Base-by-base conservation (phyloP, 495 filamentous ascomycete genomes). In the Aspergillus wentii region DNA sequence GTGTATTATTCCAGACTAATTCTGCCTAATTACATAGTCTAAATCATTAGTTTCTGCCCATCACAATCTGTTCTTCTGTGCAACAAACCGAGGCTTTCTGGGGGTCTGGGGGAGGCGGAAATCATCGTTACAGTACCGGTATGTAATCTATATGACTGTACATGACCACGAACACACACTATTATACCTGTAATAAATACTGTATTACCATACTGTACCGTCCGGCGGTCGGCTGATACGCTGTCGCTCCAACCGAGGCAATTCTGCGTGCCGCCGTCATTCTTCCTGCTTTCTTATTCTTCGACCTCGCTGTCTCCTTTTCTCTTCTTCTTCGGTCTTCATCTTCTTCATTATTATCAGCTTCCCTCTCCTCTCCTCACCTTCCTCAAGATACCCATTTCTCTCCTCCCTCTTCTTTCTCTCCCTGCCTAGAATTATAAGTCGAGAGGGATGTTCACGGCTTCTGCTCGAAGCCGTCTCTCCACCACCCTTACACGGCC, bases 401-500 rank as follows among this genome's bases (percentile, higher is more conserved):
- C 40, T 26, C 26, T 35, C 43, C 34, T 30, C 40, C 35, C 40
- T 43, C 30, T 41, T 39, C 35, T 46, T 33, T 35, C 30, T 51
- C 44, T 38, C 42, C 36, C 33, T 46, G 49, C 52, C 43, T 20
- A 44, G 42, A 27, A 39, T 51, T 49, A 30, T 45, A 17, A 33
- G 26, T 42, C 43, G 48, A 52, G 49, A 67, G 64, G 58, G 44
- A 71, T 71, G 67, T 71, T 71, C 54, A 60, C 64, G 50, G 63
- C 65, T 54, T 57, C 63, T 56, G 65, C 63, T 46, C 54, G 64
- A 61, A 68, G 61, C 61, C 63, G 65, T 59, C 58, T 71, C 51
- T 61, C 61, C 48, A 58, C 35, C 38, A 49, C 57, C 46, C 48
- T 68, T 41, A 45, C 61, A 51, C 57, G 64, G 59, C 57, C 57